These are phyloP conservation scores for Komagataella populi DNA, from an alignment of 805 yeast genomes.

Conservation along the genomic window DNA sequence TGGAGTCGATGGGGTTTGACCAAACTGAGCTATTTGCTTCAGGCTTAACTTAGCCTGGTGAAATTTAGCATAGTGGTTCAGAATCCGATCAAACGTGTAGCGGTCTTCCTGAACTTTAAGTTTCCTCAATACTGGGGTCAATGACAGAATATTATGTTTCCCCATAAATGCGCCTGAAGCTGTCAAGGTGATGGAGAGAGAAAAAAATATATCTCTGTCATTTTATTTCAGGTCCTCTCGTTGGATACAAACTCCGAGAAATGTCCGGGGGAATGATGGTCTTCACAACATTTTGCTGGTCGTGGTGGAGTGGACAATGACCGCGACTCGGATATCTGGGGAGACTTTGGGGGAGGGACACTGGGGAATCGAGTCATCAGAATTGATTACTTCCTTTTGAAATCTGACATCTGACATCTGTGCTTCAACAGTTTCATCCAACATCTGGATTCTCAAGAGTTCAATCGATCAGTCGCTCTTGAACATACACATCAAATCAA, in stretches of 20 bases:
- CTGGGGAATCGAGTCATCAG: not conserved
- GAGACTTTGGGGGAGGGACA: not conserved
- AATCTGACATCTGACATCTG: not conserved
- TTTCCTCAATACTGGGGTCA: not conserved
- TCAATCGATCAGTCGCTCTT: not conserved
- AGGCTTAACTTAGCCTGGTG: not conserved
- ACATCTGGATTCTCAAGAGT: not conserved
- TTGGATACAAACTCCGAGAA: not conserved
- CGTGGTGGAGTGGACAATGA: not conserved
- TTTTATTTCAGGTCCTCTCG: not conserved
- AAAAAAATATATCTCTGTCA: not conserved
- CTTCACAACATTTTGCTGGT: not conserved
- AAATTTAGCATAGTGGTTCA: not conserved
- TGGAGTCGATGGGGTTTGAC: not conserved
- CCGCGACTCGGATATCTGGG: not conserved
- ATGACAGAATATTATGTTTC: not conserved
- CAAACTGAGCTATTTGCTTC: not conserved
- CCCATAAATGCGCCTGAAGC: not conserved
- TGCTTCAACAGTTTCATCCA: not conserved
- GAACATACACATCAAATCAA: not conserved
- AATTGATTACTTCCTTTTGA: not conserved
- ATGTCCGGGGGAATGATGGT: not conserved
- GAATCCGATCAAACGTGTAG: not conserved
- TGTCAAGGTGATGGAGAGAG: not conserved
- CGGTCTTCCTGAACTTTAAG: not conserved